Evolutionary conservation across 257 asterid genomes (phyloP), one percentile per base, ranked within the genome.

Genomic region (Verbascum thapsus): DNA sequence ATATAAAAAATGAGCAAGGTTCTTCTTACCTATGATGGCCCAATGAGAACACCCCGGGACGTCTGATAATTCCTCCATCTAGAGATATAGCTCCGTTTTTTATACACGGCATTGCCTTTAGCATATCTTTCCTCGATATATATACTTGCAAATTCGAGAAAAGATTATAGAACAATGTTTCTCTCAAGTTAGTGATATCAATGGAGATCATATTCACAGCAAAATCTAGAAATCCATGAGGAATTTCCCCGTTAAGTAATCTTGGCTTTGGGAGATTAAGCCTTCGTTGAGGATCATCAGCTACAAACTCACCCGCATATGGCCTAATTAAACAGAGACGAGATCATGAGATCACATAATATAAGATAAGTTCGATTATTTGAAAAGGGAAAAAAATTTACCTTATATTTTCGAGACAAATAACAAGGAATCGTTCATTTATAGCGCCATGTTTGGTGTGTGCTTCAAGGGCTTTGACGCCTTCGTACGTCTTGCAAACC

Each of bases 181-280:
- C 97, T 80, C 97, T 82, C 1, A 94, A 83, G 53, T 79, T 64
- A 35, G 22, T 8, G 30, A 40, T 56, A 53, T 94, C 96, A n/a
- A 94, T 76, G 38, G 63, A 57, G 83, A 94, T 73, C 99, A 87
- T 82, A 76, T 94, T 94, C 22, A 90, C 97, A 26, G 99, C 99
- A 69, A 85, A 94, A 39, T 94, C 99, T 54, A 92, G 81, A 80
- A 92, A 92, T 8, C 99, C 99, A 20, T 72, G 63, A 10, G 96
- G 97, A 61, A 73, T 61, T 73, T 85, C 90, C 38, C 90, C 95
- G 58, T 72, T 83, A 6, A 66, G 72, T 35, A 82, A 61, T 70
- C 70, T 76, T 53, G 99, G 99, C 64, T 80, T 77, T 20, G 9
- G 70, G 50, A 94, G 73, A 76, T 74, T 85, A 70, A 92, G 96